Conservation (phyloP, 2,329 filamentous ascomycete species). For the Apiospora aurea region DNA sequence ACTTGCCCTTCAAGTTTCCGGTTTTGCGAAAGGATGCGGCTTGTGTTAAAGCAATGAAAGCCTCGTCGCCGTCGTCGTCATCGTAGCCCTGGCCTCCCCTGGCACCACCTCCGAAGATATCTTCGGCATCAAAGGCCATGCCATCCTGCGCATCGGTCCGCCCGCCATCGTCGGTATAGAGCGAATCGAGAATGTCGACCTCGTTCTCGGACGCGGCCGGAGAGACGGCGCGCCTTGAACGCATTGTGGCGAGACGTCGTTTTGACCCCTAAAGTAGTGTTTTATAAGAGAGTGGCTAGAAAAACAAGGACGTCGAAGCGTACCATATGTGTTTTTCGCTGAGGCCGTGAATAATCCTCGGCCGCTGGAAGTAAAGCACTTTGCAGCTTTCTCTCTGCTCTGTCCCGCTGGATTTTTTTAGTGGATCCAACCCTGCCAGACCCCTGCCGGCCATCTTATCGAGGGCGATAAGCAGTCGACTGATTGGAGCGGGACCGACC, state of each 20-base stretch:
- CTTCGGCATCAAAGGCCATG: conserved; percentile 63
- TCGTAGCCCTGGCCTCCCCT: conserved; percentile 52
- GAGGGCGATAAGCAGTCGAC: background rate
- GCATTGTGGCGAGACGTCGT: conserved; percentile 44
- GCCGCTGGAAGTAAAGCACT: background rate
- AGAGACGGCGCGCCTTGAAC: conserved; percentile 78
- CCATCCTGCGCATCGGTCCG: conserved; percentile 49
- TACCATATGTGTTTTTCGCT: conserved; percentile 1
- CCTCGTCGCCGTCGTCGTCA: conserved; percentile 76
- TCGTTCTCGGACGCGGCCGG: conserved; percentile 89
- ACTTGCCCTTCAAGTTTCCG: conserved; percentile 81
- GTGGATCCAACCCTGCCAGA: conserved; percentile 1
- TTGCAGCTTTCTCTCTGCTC: conserved; percentile 5
- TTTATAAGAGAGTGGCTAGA: background rate
- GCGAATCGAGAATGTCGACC: conserved; percentile 83
- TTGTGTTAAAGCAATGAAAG: conserved; percentile 89
- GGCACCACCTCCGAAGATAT: conserved; percentile 64
- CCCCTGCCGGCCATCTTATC: background rate
- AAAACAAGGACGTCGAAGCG: background rate
- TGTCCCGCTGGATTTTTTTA: conserved; percentile 20
- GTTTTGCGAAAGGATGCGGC: conserved; percentile 87
- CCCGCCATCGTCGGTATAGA: conserved; percentile 70
- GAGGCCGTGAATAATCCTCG: background rate
- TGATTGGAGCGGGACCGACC: background rate
- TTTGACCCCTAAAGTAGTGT: too few species aligned